These are phyloP conservation scores for Metschnikowia koreensis DNA, from an alignment of 805 yeast genomes.

Conservation along the genomic window DNA sequence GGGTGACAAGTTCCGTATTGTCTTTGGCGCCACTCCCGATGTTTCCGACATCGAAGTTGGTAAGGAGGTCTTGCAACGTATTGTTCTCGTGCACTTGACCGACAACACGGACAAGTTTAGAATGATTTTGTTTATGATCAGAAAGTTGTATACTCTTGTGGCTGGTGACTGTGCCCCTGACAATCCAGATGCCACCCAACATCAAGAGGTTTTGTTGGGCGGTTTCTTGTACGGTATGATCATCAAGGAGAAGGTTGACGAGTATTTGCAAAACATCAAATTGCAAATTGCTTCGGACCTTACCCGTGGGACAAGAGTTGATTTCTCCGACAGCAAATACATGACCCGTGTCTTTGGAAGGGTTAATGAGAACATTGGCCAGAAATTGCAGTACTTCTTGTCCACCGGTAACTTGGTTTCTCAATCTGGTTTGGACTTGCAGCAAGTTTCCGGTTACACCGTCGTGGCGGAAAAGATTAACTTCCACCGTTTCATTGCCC, in stretches of 20 bases:
- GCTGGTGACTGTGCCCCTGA: slow-evolving; percentile 97
- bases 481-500: slow-evolving; percentile 95
- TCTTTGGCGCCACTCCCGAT: slow-evolving; percentile 85
- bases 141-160: slow-evolving; percentile 90
- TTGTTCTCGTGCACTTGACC: slow-evolving; percentile 85
- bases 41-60: slow-evolving; percentile 90
- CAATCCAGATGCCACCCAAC: slow-evolving; percentile 99
- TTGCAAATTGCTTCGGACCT: slow-evolving; percentile 77
- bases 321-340: slow-evolving; percentile 80
- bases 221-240: slow-evolving; percentile 98
- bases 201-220: slow-evolving; percentile 93
- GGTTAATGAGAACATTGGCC: slow-evolving; percentile 90
- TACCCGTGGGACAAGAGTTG: slow-evolving; percentile 74
- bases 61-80: slow-evolving; percentile 71
- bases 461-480: slow-evolving; percentile 98
- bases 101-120: slow-evolving; percentile 78
- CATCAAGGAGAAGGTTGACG: slow-evolving; percentile 93
- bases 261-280: slow-evolving; percentile 72
- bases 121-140: slow-evolving; percentile 87
- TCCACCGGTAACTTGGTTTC: slow-evolving; percentile 97
- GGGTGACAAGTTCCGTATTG: slow-evolving; percentile 95
- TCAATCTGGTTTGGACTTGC: slow-evolving; percentile 95
- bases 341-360: slow-evolving; percentile 75
- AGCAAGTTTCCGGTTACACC: slow-evolving; percentile 96
- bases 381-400: slow-evolving; percentile 87